Evolutionary conservation across 352 stramenopile genomes (phyloP).

Genomic region (Albugo candida): DNA sequence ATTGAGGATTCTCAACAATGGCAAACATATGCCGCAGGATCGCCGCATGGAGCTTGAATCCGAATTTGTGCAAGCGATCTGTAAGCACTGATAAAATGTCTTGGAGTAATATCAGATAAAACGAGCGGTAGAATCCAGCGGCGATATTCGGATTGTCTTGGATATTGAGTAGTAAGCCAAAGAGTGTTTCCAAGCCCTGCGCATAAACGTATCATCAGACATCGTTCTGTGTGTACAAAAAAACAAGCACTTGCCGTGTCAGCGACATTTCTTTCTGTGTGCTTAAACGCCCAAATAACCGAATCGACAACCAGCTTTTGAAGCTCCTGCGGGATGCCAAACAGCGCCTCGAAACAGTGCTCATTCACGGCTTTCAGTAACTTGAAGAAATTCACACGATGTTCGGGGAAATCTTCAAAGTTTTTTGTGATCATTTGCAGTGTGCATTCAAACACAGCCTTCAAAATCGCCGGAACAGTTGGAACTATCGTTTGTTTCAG

Average conservation of each 20-base stretch:
- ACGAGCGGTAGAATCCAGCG: slow-evolving; percentile 96
- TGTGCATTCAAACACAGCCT: slow-evolving; percentile 96
- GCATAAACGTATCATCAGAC: slow-evolving; percentile 4
- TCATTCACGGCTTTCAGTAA: slow-evolving; percentile 89
- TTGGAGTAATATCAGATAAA: slow-evolving; percentile 86
- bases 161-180: slow-evolving; percentile 93
- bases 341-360: slow-evolving; percentile 94
- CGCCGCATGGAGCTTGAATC: slow-evolving; percentile 96
- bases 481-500: slow-evolving; percentile 79
- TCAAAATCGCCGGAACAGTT: slow-evolving; percentile 88
- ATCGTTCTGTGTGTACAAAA: background rate
- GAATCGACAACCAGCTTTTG: slow-evolving; percentile 98
- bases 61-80: slow-evolving; percentile 96
- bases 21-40: slow-evolving; percentile 97
- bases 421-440: slow-evolving; percentile 99
- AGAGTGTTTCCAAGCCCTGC: slow-evolving; percentile 89
- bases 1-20: slow-evolving; percentile 91
- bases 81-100: slow-evolving; percentile 96
- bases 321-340: slow-evolving; percentile 91
- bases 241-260: slow-evolving; percentile 61
- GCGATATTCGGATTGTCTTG: slow-evolving; percentile 86
- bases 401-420: slow-evolving; percentile 98
- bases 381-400: slow-evolving; percentile 98
- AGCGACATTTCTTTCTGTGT: slow-evolving; percentile 97
- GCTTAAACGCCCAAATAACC: slow-evolving; percentile 99